Percentiles rank a stretch among this genome's conserved stretches.
These are phyloP conservation scores for Apophysomyces trapeziformis DNA, from an alignment of 371 early-diverging fungal species.

Conservation along the genomic window DNA sequence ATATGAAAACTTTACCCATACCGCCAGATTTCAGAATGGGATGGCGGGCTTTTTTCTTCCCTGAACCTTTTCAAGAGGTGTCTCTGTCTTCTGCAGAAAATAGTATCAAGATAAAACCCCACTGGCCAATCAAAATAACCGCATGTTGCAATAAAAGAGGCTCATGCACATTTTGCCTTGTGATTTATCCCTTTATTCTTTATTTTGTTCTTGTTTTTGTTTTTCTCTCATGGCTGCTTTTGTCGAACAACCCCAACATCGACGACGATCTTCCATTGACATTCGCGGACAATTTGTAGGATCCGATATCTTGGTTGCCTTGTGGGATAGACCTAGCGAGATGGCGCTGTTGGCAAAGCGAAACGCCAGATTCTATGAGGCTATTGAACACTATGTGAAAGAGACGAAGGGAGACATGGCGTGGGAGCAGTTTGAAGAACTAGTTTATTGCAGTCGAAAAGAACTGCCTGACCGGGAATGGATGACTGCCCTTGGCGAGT, in stretches of 20 bases:
- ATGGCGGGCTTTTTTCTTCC: too few species aligned
- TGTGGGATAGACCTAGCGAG: constrained; percentile 42
- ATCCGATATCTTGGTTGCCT: constrained; percentile 42
- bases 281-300: constrained; percentile 40
- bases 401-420: constrained; percentile 41
- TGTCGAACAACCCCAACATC: constrained; percentile 1
- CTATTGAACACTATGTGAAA: constrained; percentile 36
- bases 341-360: constrained; percentile 36
- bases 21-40: too few species aligned
- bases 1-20: too few species aligned
- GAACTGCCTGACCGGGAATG: constrained; percentile 42
- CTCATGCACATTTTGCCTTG: background rate
- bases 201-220: background rate
- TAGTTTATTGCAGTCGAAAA: constrained; percentile 44
- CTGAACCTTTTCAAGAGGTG: too few species aligned
- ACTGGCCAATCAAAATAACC: background rate
- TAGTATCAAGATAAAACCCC: too few species aligned
- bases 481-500: constrained; percentile 40
- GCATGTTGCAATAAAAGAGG: background rate
- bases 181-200: background rate
- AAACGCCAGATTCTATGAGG: constrained; percentile 40
- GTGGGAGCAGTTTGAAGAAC: constrained; percentile 45
- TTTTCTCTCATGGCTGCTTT: background rate
- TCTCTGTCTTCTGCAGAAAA: too few species aligned
- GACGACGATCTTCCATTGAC: constrained; percentile 28